phyloP scores from a whole-genome alignment of 1,284 basidiomycete genomes.

The Stygiomarasmius scandens region DNA sequence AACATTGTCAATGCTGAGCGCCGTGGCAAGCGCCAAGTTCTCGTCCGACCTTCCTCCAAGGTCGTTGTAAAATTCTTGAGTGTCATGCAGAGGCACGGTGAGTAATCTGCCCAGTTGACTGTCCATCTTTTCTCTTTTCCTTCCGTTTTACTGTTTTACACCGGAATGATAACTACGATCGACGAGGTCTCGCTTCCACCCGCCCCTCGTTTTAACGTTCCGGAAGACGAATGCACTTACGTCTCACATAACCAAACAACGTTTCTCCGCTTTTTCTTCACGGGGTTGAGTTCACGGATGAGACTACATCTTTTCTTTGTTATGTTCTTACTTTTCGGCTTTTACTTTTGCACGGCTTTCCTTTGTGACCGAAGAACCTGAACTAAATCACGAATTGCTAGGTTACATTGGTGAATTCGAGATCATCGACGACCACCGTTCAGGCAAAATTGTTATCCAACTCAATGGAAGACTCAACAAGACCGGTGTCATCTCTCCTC shows the following conservation, averaged over 20 bases:
- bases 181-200: conserved; percentile 57
- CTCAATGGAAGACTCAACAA: conserved; percentile 99
- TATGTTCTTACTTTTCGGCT: too few species aligned
- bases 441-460: conserved; percentile 98
- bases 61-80: conserved; percentile 95
- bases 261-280: conserved; percentile 31
- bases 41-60: conserved; percentile 94
- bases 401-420: conserved; percentile 99
- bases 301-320: conserved; percentile 52
- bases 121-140: conserved; percentile 8
- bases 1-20: conserved; percentile 99
- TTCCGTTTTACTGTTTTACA: conserved; percentile 3
- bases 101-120: conserved; percentile 35
- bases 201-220: conserved; percentile 73
- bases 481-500: conserved; percentile 96
- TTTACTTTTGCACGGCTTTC: conserved; percentile 9
- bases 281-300: conserved; percentile 58
- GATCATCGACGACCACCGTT: conserved; percentile 98
- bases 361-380: conserved; percentile 6
- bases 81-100: conserved; percentile 97
- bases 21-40: conserved; percentile 96
- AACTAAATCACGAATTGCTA: conserved; percentile 32
- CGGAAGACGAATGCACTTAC: conserved; percentile 54
- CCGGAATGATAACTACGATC: conserved; percentile 77
- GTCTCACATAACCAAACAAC: conserved; percentile 57